A percentile compares a stretch with the other conserved stretches of the same genome.
phyloP scores from a whole-genome alignment of 306 rosid species.

The Quercus engelmannii region DNA sequence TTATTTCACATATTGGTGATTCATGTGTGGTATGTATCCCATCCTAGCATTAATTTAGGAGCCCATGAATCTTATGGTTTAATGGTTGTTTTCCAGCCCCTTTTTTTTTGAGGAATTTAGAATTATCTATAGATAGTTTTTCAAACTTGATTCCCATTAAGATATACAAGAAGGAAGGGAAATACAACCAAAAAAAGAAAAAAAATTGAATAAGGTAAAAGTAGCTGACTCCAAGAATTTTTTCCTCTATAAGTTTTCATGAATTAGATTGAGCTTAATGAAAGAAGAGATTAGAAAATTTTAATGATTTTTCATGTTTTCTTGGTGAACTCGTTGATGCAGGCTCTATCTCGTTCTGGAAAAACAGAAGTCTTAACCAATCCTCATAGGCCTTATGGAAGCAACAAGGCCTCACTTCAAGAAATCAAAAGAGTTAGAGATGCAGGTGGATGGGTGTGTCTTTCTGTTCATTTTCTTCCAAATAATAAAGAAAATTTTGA shows the following conservation, averaged over 20 bases:
- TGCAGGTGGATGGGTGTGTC: slow-evolving; percentile 99
- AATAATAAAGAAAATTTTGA: not conserved
- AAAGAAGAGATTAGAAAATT: not conserved
- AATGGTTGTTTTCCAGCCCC: not conserved
- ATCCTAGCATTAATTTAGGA: slow-evolving; percentile 1
- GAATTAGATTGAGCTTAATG: not conserved
- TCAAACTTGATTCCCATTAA: not conserved
- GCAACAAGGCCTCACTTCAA: slow-evolving; percentile 67
- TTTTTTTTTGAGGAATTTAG: not conserved
- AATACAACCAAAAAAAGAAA: not conserved
- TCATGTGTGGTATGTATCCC: slow-evolving; percentile 70
- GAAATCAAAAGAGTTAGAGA: slow-evolving; percentile 95
- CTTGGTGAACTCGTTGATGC: slow-evolving; percentile 31
- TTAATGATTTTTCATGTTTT: not conserved
- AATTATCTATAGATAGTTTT: not conserved
- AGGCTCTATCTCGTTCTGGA: slow-evolving; percentile 86
- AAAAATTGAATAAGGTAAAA: not conserved
- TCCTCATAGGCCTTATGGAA: slow-evolving; percentile 96
- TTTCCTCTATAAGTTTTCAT: not conserved
- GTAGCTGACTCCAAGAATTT: not conserved
- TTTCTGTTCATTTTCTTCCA: slow-evolving; percentile 40
- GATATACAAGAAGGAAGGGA: not conserved
- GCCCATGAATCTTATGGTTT: slow-evolving; percentile 2
- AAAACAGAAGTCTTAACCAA: slow-evolving; percentile 70
- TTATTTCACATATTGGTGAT: slow-evolving; percentile 87